Base-by-base conservation (phyloP, 768 basidiomycete species). In the Lactarius pseudohatsudake region DNA sequence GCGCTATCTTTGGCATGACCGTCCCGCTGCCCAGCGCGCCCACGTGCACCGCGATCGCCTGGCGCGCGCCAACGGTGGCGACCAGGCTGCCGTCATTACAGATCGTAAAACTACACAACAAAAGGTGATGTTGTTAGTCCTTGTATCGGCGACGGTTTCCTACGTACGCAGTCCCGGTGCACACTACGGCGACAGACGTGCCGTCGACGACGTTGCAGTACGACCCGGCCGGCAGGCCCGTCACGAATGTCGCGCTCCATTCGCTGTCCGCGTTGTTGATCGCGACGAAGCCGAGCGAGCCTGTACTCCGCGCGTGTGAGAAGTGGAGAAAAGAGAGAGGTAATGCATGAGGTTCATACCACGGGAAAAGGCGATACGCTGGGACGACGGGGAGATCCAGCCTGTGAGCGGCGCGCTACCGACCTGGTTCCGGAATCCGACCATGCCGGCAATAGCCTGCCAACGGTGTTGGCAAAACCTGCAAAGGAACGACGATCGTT, bases 121-220 rank as follows among this genome's bases (percentile, higher is more conserved):
- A 26, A 28, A 7, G 11, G n/a, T 20, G 28, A 32, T 4, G 10
- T 28, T 9, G 15, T 56, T 10, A 32, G 15, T 28, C 20, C 1
- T 26, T 16, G 36, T 20, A 40, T 34, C 10, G 1, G 4, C 10
- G 13, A 58, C 1, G 9, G 22, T 1, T 4, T n/a, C 26, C n/a
- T 11, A 65, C 67, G 30, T 41, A 89, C 87, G 77, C 74, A 36
- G 76, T 65, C 0, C 86, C 87, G 0, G 82, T 79, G 73, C 89
- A 90, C 1, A 70, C 62, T 1, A 81, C 82, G 1, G 65, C 68
- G 0, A 74, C 74, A 34, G 74, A 77, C 38, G 70, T 73, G 11
- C 87, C 87, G 58, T 79, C 81, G 40, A 88, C 78, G 22, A 89
- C 85, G 73, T 91, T 85, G 75, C 89, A 90, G 70, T 89, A 90